Evolutionary conservation across 2,329 filamentous ascomycete genomes (phyloP), one percentile per base, ranked within the genome.

Genomic region (Rutstroemia sp.): DNA sequence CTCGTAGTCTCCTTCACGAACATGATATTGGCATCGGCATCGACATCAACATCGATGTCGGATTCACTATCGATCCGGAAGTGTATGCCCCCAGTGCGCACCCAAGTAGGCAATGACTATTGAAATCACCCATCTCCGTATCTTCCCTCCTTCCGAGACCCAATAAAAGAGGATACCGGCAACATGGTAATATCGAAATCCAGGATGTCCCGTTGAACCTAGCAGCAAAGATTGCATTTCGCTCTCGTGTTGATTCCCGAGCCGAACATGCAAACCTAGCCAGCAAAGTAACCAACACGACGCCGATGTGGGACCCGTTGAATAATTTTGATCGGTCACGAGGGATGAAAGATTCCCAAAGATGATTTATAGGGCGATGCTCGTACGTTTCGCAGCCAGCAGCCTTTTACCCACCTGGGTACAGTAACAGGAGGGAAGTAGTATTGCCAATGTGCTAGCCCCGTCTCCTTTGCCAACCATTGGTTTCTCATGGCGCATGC

Each of bases 111-210:
- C 14, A 25, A 27, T 25, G 21, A 46, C 30, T 34, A 34, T 34
- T 34, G 30, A 42, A n/a, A 18, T 6, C 3, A 6, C 16, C 16
- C 19, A 47, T 30, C 23, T 16, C 14, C 49, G 39, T 23, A 25
- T 1, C 3, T 37, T 18, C 2, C 12, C n/a, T 16, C n/a, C 52
- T 9, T 18, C 37, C 52, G 45, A 54, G 45, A 54, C 45, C 52
- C 45, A 49, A 54, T 30, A 37, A 16, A 30, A 5, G 14, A 49
- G 37, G 19, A 54, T 42, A 54, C 52, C 52, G 52, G 30, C 52
- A 21, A 49, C 30, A 49, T 49, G 52, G 52, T 54, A 48, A 48
- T 25, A 42, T 38, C 19, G 23, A 47, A 53, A 53, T 38, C 39
- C 41, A 53, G 51, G 41, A 41, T 53, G 7, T 47, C 27, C 51